These are phyloP conservation scores for Hypoxylon sp. DNA, from an alignment of 2,329 filamentous ascomycete genomes.

Conservation along the genomic window DNA sequence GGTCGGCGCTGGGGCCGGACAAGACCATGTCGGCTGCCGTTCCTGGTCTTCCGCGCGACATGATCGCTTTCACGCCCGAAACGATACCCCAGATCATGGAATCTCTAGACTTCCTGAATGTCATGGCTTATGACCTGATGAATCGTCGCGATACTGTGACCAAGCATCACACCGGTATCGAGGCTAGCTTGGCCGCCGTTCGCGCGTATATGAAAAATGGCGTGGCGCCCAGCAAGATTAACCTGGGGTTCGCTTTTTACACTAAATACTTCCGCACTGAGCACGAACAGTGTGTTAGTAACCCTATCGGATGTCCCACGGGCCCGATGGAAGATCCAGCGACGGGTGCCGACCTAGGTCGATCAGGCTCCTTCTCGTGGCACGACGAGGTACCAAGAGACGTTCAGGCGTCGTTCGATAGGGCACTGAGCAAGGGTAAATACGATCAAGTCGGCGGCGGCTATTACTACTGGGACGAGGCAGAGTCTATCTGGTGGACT, in stretches of 20 bases:
- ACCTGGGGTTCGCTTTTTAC: conserved; percentile 74
- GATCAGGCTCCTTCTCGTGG: conserved; percentile 45
- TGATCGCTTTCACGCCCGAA: conserved; percentile 69
- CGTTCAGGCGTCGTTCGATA: conserved; percentile 40
- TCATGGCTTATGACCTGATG: conserved; percentile 78
- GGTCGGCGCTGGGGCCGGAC: conserved; percentile 61
- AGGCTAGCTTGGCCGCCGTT: conserved; percentile 61
- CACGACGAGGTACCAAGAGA: conserved; percentile 41
- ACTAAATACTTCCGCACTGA: conserved; percentile 71
- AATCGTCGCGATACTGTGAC: conserved; percentile 74
- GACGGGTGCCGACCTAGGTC: conserved; percentile 66
- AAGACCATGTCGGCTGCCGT: conserved; percentile 73
- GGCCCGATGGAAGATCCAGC: conserved; percentile 65
- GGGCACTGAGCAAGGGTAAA: conserved; percentile 34
- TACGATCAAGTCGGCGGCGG: conserved; percentile 45
- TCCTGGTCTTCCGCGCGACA: conserved; percentile 67
- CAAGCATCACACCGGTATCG: conserved; percentile 68
- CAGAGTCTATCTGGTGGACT: conserved; percentile 46
- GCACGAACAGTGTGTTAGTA: conserved; percentile 52
- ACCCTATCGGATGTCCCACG: conserved; percentile 66
- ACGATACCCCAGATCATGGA: conserved; percentile 66
- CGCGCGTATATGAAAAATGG: conserved; percentile 67
- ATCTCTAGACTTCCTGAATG: conserved; percentile 70
- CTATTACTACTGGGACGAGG: conserved; percentile 44
- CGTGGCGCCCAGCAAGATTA: conserved; percentile 62